phyloP scores from a whole-genome alignment of 768 basidiomycete genomes.

The Auriscalpium orientale region DNA sequence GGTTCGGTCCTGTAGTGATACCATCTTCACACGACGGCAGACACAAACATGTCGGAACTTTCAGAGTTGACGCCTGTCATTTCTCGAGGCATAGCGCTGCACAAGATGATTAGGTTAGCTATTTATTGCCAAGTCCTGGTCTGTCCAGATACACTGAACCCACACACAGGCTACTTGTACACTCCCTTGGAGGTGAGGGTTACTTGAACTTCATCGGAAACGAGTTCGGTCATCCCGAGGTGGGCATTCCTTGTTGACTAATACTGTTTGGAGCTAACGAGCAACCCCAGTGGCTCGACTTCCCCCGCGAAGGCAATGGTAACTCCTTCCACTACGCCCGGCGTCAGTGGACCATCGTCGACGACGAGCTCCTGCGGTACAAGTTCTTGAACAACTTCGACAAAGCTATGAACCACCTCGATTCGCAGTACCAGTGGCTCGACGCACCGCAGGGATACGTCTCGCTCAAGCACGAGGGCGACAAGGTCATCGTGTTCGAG shows the following conservation, averaged over 20 bases:
- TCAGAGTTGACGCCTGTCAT: constrained; percentile 77
- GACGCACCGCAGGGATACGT: constrained; percentile 80
- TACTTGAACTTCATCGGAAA: constrained; percentile 98
- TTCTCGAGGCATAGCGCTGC: constrained; percentile 82
- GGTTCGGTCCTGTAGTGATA: not conserved
- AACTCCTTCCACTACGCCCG: constrained; percentile 97
- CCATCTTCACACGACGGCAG: constrained; percentile 30
- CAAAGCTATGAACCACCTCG: constrained; percentile 80
- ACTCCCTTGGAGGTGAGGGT: constrained; percentile 92
- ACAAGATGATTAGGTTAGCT: constrained; percentile 91
- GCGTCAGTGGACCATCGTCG: constrained; percentile 93
- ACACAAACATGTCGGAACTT: constrained; percentile 91
- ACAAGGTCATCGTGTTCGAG: constrained; percentile 93
- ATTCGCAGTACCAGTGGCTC: constrained; percentile 80
- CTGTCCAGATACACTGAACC: not conserved
- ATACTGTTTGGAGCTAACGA: not conserved
- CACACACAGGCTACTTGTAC: constrained; percentile 59
- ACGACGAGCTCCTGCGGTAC: constrained; percentile 84
- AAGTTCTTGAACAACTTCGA: constrained; percentile 93
- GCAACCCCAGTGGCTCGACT: constrained; percentile 86
- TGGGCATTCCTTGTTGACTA: constrained; percentile 22
- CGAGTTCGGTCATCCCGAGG: constrained; percentile 98
- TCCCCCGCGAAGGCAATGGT: constrained; percentile 91
- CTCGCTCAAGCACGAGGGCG: constrained; percentile 86
- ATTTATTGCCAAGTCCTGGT: constrained; percentile 6